phyloP scores from a whole-genome alignment of 1,284 basidiomycete genomes.

The Ceratobasidium sp. region DNA sequence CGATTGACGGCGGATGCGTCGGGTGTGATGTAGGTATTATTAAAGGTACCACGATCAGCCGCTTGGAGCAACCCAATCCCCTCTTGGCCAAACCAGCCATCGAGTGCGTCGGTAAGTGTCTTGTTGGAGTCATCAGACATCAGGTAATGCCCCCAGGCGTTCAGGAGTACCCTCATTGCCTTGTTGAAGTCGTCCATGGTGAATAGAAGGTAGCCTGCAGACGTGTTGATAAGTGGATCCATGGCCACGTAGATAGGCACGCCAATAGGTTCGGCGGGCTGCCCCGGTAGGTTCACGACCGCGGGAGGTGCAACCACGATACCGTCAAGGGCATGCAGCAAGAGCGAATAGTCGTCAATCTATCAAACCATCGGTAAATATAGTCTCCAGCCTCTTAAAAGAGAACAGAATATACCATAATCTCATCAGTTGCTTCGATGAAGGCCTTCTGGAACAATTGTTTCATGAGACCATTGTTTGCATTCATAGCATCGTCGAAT shows the following conservation, averaged over 20 bases:
- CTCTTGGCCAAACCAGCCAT: slow-evolving; percentile 56
- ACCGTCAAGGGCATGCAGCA: slow-evolving; percentile 62
- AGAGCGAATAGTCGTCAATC: slow-evolving; percentile 62
- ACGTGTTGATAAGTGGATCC: slow-evolving; percentile 1
- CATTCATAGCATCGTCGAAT: too few relatives aligned
- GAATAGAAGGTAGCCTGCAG: background rate
- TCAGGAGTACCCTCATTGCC: slow-evolving; percentile 1
- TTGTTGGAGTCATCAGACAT: slow-evolving; percentile 53
- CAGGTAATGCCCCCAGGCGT: slow-evolving; percentile 53
- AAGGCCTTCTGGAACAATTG: too few relatives aligned
- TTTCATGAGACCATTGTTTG: too few relatives aligned
- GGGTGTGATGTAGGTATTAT: slow-evolving; percentile 56
- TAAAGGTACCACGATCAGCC: slow-evolving; percentile 51
- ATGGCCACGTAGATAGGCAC: slow-evolving; percentile 62
- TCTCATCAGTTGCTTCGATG: background rate
- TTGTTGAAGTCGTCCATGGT: slow-evolving; percentile 7
- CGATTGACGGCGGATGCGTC: slow-evolving; percentile 55
- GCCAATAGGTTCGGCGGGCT: slow-evolving; percentile 58
- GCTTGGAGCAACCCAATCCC: slow-evolving; percentile 57
- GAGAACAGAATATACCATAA: background rate
- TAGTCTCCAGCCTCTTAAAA: background rate
- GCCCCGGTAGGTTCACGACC: slow-evolving; percentile 50
- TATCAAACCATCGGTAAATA: slow-evolving; percentile 49
- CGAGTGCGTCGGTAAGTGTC: slow-evolving; percentile 53
- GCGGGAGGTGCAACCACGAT: slow-evolving; percentile 61